Percentiles rank a stretch among this genome's conserved stretches.
phyloP scores from a whole-genome alignment of 2,329 filamentous ascomycete genomes.

The Aureobasidium sp. region DNA sequence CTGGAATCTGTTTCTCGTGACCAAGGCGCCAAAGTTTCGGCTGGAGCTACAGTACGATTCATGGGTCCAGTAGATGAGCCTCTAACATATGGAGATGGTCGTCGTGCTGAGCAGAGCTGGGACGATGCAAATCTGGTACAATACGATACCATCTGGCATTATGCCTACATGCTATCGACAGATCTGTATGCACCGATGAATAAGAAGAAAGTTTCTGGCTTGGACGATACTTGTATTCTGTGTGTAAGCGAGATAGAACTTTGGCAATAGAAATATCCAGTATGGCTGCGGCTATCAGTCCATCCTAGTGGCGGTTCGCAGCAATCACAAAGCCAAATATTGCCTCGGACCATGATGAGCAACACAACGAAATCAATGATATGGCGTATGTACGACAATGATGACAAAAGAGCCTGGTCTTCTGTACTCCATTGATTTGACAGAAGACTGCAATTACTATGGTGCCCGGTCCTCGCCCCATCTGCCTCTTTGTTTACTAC shows the following conservation, averaged over 20 bases:
- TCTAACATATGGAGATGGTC: background rate
- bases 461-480: too few species aligned
- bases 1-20: background rate
- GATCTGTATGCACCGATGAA: background rate
- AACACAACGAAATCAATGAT: too few species aligned
- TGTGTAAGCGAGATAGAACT: background rate
- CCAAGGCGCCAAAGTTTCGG: background rate
- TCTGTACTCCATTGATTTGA: too few species aligned
- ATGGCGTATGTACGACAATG: too few species aligned
- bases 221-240: background rate
- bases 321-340: too few species aligned
- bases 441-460: too few species aligned
- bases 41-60: background rate
- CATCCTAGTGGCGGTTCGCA: too few species aligned
- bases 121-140: background rate
- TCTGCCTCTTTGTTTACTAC: too few species aligned
- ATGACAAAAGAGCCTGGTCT: too few species aligned
- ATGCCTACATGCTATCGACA: background rate
- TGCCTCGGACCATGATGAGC: too few species aligned
- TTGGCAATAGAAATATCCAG: background rate
- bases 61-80: background rate
- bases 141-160: background rate
- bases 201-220: background rate
- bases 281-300: too few species aligned
- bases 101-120: background rate